Conservation (phyloP, 2,329 filamentous ascomycete species). For the Colletotrichum magnum region DNA sequence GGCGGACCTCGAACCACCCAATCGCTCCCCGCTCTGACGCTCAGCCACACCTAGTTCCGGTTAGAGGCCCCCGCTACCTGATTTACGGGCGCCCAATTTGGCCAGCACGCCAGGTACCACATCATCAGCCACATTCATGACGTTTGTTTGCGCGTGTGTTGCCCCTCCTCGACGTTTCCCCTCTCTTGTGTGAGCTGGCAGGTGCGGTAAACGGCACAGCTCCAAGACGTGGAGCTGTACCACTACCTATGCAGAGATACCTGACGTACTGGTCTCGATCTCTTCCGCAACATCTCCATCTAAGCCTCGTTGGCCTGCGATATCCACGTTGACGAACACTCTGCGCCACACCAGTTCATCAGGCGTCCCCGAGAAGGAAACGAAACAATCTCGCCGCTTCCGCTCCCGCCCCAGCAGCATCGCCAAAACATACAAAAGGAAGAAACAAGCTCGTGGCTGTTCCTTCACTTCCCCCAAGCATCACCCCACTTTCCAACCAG, state of each 20-base stretch:
- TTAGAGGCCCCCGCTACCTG: background rate
- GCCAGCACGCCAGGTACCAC: background rate
- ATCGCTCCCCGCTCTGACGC: background rate
- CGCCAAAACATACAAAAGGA: slow-evolving; percentile 26
- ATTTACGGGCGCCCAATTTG: background rate
- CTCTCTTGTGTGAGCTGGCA: slow-evolving; percentile 34
- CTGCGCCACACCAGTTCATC: slow-evolving; percentile 34
- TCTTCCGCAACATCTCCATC: slow-evolving; percentile 6
- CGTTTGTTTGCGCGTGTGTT: background rate
- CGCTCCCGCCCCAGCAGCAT: background rate
- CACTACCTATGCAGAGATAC: too few species aligned
- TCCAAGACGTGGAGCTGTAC: background rate
- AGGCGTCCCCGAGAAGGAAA: slow-evolving; percentile 19
- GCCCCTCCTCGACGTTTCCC: slow-evolving; percentile 15
- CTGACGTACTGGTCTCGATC: background rate
- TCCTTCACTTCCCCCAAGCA: background rate
- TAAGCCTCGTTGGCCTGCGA: slow-evolving; percentile 19
- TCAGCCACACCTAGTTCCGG: slow-evolving; percentile 23
- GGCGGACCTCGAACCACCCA: background rate
- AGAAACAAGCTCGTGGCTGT: background rate
- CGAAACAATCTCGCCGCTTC: background rate
- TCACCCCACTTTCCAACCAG: background rate
- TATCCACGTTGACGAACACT: slow-evolving; percentile 30
- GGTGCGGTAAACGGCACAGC: background rate
- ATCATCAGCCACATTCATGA: slow-evolving; percentile 34